Percentiles rank a stretch among this genome's conserved stretches.
Conservation (phyloP, 1,284 basidiomycete genomes). For the Hemileia vastatrix region DNA sequence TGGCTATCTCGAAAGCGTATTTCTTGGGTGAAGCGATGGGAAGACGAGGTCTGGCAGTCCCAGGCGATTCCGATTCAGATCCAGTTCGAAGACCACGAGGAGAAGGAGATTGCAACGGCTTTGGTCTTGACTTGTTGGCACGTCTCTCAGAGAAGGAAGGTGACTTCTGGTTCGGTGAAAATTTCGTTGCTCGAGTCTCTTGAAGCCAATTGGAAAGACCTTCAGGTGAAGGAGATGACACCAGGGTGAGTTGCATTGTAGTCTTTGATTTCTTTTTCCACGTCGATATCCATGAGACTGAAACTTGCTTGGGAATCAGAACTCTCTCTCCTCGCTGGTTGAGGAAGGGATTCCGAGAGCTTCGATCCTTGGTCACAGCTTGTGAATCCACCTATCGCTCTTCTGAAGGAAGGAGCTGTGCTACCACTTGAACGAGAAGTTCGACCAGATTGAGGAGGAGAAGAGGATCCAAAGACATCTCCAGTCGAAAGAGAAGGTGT, state of each 20-base stretch:
- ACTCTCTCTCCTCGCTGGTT: too few species aligned
- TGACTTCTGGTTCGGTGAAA: not conserved
- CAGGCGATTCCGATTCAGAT: not conserved
- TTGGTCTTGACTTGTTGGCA: not conserved
- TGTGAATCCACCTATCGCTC: not conserved
- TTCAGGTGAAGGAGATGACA: too few species aligned
- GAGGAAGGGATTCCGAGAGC: too few species aligned
- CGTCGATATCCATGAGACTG: too few species aligned
- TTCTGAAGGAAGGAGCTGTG: not conserved
- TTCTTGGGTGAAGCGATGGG: not conserved
- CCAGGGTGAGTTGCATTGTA: too few species aligned
- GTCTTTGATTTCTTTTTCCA: too few species aligned
- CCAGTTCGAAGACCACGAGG: not conserved
- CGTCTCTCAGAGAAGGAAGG: not conserved
- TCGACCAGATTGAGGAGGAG: not conserved
- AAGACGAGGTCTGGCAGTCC: not conserved
- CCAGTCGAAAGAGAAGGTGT: not conserved
- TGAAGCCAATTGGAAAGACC: not conserved
- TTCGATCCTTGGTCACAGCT: not conserved
- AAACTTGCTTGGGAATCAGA: too few species aligned
- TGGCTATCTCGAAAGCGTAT: not conserved
- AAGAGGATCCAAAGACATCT: not conserved
- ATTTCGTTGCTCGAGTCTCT: not conserved
- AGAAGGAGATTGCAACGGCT: not conserved
- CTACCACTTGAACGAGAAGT: not conserved